Percentiles rank a stretch among this genome's conserved stretches.
phyloP scores from a whole-genome alignment of 148 eudicot species.

The Cornus suecica region DNA sequence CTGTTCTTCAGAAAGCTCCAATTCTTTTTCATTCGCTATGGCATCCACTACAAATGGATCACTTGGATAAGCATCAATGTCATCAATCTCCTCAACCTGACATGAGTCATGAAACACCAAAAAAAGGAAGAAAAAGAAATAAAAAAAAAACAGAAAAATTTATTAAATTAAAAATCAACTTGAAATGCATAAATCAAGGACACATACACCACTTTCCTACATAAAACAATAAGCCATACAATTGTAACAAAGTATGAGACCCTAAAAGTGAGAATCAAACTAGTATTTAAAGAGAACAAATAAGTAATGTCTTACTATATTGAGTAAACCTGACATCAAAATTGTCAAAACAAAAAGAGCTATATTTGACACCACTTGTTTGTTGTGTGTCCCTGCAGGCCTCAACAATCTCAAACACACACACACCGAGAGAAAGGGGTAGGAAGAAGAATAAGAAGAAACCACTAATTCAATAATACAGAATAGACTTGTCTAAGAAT shows the following conservation, averaged over 20 bases:
- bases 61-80: conserved; percentile 54
- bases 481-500: not conserved
- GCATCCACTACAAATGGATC: conserved; percentile 95
- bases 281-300: not conserved
- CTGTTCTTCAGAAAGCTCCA: conserved; percentile 73
- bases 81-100: conserved; percentile 99
- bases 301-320: not conserved
- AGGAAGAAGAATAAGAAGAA: not conserved
- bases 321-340: not conserved
- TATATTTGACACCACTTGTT: too few species aligned
- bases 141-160: not conserved
- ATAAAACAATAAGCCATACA: not conserved
- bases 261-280: not conserved
- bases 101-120: conserved; percentile 4
- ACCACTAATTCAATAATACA: not conserved
- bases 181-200: not conserved
- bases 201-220: not conserved
- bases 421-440: not conserved
- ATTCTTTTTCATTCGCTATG: conserved; percentile 68
- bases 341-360: not conserved
- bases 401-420: too few species aligned
- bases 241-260: not conserved
- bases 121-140: not conserved
- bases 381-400: too few species aligned
- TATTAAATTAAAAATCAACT: not conserved